A percentile compares a stretch with the other conserved stretches of the same genome.
Evolutionary conservation across 306 rosid genomes (phyloP).

Genomic region (Inga laurina): DNA sequence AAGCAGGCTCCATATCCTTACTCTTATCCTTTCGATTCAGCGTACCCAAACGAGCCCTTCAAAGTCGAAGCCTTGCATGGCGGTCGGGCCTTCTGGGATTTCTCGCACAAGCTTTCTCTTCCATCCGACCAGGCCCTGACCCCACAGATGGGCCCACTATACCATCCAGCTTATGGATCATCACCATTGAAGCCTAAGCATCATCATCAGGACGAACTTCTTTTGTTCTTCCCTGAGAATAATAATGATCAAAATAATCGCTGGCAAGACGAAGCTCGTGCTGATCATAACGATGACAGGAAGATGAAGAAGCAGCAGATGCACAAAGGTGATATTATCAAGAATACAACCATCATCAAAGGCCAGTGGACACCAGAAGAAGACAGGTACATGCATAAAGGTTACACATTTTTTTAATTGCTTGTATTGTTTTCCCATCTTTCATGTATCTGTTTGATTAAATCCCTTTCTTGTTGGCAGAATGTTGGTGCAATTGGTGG

Average conservation of each 20-base stretch:
- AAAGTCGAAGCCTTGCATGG: slow-evolving; percentile 41
- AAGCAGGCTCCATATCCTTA: slow-evolving; percentile 34
- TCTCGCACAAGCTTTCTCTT: slow-evolving; percentile 1
- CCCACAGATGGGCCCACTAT: neutral
- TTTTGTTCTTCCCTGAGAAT: neutral
- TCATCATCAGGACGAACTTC: neutral
- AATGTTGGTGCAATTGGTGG: slow-evolving; percentile 46
- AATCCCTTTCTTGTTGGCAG: slow-evolving; percentile 32
- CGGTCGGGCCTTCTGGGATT: slow-evolving; percentile 14
- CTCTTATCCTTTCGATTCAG: slow-evolving; percentile 10
- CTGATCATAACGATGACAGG: neutral
- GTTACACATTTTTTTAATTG: neutral
- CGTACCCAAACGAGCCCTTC: neutral
- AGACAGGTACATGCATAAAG: slow-evolving; percentile 44
- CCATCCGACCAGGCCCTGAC: neutral
- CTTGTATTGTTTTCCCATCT: neutral
- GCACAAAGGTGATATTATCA: neutral
- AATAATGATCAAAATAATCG: neutral
- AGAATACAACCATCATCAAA: slow-evolving; percentile 38
- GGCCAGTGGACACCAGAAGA: slow-evolving; percentile 74
- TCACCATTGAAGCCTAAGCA: neutral
- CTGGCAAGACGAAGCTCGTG: neutral
- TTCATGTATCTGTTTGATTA: neutral
- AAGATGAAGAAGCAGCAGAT: slow-evolving; percentile 5
- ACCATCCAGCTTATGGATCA: slow-evolving; percentile 26